phyloP scores from a whole-genome alignment of 306 rosid genomes.

The Luffa aegyptiaca region DNA sequence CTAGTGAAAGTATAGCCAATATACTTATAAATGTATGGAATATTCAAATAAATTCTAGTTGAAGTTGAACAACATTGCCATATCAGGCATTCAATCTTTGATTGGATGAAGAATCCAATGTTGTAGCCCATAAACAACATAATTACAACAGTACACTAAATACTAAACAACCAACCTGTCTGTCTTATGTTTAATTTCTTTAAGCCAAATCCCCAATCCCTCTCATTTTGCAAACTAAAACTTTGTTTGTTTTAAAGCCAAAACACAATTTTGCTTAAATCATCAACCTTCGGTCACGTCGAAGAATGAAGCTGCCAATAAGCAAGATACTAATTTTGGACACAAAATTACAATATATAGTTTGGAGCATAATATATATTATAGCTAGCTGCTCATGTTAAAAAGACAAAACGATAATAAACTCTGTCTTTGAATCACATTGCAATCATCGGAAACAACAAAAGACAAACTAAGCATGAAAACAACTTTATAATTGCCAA shows the following conservation, averaged over 20 bases:
- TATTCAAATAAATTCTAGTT: background rate
- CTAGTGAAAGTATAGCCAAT: too few relatives aligned
- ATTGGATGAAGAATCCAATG: conserved; percentile 1
- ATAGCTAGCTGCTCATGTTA: background rate
- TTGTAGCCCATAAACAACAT: background rate
- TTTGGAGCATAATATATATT: background rate
- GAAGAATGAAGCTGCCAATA: background rate
- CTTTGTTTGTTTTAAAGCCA: background rate
- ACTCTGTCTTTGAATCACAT: background rate
- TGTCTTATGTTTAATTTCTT: background rate
- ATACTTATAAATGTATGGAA: background rate
- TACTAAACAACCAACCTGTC: background rate
- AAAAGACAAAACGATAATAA: background rate
- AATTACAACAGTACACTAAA: background rate
- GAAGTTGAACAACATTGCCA: background rate
- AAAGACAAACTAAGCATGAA: background rate
- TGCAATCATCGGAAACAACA: background rate
- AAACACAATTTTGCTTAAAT: background rate
- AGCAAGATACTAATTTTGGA: background rate
- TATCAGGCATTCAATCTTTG: background rate
- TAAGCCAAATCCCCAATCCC: background rate
- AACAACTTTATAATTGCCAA: background rate
- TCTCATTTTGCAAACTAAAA: background rate
- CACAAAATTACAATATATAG: background rate
- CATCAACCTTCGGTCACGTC: background rate